phyloP scores from a whole-genome alignment of 306 rosid species.

The Dalbergia cochinchinensis region DNA sequence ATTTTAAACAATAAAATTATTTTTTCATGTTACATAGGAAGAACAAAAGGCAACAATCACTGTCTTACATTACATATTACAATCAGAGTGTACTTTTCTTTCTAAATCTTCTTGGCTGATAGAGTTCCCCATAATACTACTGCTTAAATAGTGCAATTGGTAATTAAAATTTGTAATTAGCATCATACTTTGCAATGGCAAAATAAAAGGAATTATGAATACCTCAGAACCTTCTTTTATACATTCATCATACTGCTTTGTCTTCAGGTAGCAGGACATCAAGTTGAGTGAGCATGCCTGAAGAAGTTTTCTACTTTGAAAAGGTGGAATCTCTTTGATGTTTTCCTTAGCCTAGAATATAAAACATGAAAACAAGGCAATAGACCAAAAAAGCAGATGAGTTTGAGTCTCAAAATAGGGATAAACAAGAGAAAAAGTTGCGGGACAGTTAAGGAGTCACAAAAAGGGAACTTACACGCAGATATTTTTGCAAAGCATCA shows the following conservation, averaged over 20 bases:
- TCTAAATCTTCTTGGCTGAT: constrained; percentile 21
- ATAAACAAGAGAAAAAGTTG: neutral
- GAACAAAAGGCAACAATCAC: neutral
- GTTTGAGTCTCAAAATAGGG: constrained; percentile 1
- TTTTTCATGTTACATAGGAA: constrained; percentile 16
- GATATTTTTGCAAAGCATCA: constrained; percentile 82
- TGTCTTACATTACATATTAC: constrained; percentile 2
- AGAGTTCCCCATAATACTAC: constrained; percentile 28
- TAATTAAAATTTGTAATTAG: constrained; percentile 34
- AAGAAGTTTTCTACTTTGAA: constrained; percentile 73
- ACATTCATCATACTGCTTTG: constrained; percentile 80
- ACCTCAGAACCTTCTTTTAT: constrained; percentile 95
- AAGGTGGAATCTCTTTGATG: constrained; percentile 70
- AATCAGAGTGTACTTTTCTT: constrained; percentile 24
- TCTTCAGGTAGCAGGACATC: constrained; percentile 98
- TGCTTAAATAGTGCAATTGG: constrained; percentile 9
- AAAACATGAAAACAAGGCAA: constrained; percentile 38
- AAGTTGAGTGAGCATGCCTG: constrained; percentile 94
- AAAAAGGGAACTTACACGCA: constrained; percentile 64
- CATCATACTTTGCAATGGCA: constrained; percentile 37
- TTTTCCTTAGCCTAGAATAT: constrained; percentile 86
- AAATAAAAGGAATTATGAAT: constrained; percentile 40
- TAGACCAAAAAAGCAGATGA: neutral
- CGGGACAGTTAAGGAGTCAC: constrained; percentile 24
- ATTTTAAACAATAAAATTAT: constrained; percentile 28